Conservation (phyloP, 2,329 filamentous ascomycete genomes). For the Colletotrichum phormii region DNA sequence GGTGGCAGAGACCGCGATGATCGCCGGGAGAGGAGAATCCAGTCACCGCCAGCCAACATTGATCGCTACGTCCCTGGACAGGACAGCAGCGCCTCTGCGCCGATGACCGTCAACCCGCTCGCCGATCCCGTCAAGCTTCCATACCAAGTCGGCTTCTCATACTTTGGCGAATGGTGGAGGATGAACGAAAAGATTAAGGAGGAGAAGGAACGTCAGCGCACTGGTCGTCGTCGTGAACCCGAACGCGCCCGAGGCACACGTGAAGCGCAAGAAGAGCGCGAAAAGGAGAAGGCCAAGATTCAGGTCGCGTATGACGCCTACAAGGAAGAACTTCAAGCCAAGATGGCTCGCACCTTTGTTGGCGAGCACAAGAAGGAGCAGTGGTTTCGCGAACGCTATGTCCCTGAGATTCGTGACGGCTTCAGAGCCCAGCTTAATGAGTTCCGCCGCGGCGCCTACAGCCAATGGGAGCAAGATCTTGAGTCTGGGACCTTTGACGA, state of each 20-base stretch:
- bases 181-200: slow-evolving; percentile 86
- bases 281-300: slow-evolving; percentile 83
- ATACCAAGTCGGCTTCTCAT: slow-evolving; percentile 87
- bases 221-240: slow-evolving; percentile 75
- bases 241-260: slow-evolving; percentile 72
- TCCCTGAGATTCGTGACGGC: slow-evolving; percentile 81
- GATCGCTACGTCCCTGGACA: slow-evolving; percentile 88
- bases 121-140: slow-evolving; percentile 78
- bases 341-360: slow-evolving; percentile 91
- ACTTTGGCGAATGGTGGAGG: slow-evolving; percentile 89
- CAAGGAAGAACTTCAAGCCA: slow-evolving; percentile 76
- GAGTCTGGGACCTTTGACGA: slow-evolving; percentile 90
- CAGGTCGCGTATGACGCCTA: slow-evolving; percentile 76
- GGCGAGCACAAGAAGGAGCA: slow-evolving; percentile 93
- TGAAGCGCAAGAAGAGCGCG: slow-evolving; percentile 78
- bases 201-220: slow-evolving; percentile 78
- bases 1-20: slow-evolving; percentile 68
- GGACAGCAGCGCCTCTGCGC: slow-evolving; percentile 58
- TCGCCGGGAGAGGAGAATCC: slow-evolving; percentile 63
- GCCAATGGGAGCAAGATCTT: slow-evolving; percentile 90
- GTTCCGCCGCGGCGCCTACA: slow-evolving; percentile 82
- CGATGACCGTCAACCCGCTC: slow-evolving; percentile 71
- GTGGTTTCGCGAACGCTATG: slow-evolving; percentile 97
- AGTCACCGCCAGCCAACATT: slow-evolving; percentile 77
- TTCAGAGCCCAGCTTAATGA: slow-evolving; percentile 82